A percentile compares a stretch with the other conserved stretches of the same genome.
Conservation (phyloP, 208 protist species). For the Leishmania turanica region DNA sequence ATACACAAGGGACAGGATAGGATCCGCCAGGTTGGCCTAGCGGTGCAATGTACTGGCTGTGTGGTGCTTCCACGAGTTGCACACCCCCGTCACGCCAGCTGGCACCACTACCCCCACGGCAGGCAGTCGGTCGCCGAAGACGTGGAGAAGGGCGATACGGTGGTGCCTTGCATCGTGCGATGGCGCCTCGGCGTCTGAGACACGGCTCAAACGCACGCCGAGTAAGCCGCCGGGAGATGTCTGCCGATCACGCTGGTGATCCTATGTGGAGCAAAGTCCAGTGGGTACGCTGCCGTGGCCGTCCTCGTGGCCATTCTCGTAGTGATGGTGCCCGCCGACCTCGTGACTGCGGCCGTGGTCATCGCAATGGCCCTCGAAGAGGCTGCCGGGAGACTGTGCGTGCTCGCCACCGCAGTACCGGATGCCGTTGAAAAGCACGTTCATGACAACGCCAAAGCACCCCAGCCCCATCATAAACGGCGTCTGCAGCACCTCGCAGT, state of each 20-base stretch:
- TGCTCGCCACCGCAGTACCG: conserved; percentile 23
- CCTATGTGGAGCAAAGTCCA: neutral
- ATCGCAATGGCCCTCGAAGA: conserved; percentile 1
- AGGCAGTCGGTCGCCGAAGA: conserved; percentile 27
- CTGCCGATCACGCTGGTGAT: conserved; percentile 4
- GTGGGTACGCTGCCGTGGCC: neutral
- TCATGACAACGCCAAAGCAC: conserved; percentile 26
- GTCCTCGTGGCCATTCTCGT: conserved; percentile 15
- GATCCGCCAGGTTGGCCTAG: conserved; percentile 27
- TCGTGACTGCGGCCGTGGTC: neutral
- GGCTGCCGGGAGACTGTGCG: conserved; percentile 19
- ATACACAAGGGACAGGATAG: conserved; percentile 14
- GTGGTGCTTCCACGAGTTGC: conserved; percentile 20
- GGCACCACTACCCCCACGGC: conserved; percentile 15
- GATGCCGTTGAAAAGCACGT: conserved; percentile 27
- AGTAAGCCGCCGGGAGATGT: conserved; percentile 10
- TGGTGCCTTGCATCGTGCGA: conserved; percentile 23
- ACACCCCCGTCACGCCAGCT: conserved; percentile 15
- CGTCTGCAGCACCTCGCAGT: conserved; percentile 20
- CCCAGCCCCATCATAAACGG: conserved; percentile 27
- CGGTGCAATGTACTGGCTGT: conserved; percentile 21
- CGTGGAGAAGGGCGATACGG: conserved; percentile 22
- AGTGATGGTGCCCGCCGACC: neutral
- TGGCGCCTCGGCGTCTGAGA: conserved; percentile 20
- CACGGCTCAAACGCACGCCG: conserved; percentile 17